These are phyloP conservation scores for Schrenkiella parvula DNA, from an alignment of 345 rosid species.

Conservation along the genomic window DNA sequence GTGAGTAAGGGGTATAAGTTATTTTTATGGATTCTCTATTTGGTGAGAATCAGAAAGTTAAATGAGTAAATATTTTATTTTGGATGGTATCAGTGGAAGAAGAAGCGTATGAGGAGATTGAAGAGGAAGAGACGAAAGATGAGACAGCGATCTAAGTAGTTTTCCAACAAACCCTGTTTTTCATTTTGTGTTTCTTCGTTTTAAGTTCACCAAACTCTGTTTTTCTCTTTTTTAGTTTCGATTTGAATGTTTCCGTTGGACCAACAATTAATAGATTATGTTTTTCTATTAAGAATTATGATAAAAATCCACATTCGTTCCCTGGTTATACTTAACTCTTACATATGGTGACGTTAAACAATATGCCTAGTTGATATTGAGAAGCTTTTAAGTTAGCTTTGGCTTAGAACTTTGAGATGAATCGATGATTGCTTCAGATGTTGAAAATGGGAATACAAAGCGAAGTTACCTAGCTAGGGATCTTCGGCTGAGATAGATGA, in stretches of 20 bases:
- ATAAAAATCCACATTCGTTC: neutral
- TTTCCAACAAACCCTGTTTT: neutral
- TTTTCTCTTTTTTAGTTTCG: neutral
- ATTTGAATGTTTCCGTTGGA: slow-evolving; percentile 9
- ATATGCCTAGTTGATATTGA: neutral
- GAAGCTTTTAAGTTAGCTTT: neutral
- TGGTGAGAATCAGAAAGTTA: neutral
- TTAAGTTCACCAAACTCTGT: neutral
- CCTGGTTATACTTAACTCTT: neutral
- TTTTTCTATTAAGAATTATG: neutral
- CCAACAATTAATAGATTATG: slow-evolving; percentile 4
- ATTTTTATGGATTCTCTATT: neutral
- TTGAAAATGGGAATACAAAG: neutral
- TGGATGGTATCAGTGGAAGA: slow-evolving; percentile 71
- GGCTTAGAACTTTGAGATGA: neutral
- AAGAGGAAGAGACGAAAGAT: slow-evolving; percentile 99
- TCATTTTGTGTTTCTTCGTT: neutral
- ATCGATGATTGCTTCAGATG: neutral
- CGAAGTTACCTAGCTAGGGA: neutral
- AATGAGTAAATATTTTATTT: neutral
- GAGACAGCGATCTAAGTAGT: slow-evolving; percentile 98
- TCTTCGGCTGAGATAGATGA: too few relatives aligned
- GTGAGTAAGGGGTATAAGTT: slow-evolving; percentile 22
- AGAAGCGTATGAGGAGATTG: slow-evolving; percentile 98
- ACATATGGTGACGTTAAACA: neutral